Evolutionary conservation across 306 rosid genomes (phyloP).

Genomic region (Cucurbita maxima): DNA sequence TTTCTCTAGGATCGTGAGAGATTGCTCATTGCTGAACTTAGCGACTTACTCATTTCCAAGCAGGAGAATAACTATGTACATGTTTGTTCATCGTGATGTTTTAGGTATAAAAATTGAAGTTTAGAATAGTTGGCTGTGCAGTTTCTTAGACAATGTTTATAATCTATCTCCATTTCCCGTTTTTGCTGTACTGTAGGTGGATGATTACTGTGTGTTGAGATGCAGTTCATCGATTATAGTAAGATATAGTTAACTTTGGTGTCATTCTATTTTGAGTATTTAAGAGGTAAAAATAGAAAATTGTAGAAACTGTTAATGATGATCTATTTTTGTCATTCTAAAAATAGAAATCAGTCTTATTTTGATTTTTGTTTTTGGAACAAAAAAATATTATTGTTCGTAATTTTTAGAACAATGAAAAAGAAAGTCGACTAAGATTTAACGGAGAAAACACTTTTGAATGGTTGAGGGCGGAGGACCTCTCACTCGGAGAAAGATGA

Average conservation of each 20-base stretch:
- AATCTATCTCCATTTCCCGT: constrained; percentile 10
- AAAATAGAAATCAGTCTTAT: neutral
- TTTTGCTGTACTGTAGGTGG: constrained; percentile 70
- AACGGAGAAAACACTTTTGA: neutral
- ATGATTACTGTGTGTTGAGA: constrained; percentile 56
- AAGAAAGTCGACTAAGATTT: neutral
- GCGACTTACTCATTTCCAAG: constrained; percentile 22
- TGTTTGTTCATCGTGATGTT: neutral
- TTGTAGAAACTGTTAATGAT: neutral
- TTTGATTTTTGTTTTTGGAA: neutral
- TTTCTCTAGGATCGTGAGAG: constrained; percentile 67
- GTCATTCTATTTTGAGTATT: neutral
- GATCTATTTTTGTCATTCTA: neutral
- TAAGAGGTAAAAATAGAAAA: neutral
- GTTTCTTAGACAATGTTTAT: constrained; percentile 2
- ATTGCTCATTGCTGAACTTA: constrained; percentile 38
- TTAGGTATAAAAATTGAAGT: neutral
- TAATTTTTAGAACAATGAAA: neutral
- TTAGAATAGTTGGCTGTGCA: constrained; percentile 8
- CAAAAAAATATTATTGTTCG: neutral
- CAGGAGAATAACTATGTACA: neutral
- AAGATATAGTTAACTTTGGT: neutral
- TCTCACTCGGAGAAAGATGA: neutral
- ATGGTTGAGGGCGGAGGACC: neutral
- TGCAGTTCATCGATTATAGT: constrained; percentile 39